Conservation (phyloP, 1,139 yeast species). For the Ashbya aceris region DNA sequence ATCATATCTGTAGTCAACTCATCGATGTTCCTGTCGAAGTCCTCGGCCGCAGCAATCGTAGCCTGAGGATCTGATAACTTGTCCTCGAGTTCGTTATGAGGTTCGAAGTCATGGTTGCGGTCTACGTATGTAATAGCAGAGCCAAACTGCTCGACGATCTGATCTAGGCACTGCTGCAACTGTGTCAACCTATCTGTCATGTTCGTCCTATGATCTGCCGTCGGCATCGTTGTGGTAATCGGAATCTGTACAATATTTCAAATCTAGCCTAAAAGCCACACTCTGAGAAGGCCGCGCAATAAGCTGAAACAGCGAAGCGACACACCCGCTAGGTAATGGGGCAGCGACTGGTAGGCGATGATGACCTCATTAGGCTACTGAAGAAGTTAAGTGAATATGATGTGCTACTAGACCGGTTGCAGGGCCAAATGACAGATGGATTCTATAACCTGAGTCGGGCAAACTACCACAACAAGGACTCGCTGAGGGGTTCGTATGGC, state of each 20-base stretch:
- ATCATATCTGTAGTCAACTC: constrained; percentile 79
- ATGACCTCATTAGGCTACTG: constrained; percentile 13
- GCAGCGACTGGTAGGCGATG: constrained; percentile 1
- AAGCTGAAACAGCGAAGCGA: not conserved
- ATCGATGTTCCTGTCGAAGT: constrained; percentile 50
- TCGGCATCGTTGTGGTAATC: too few species aligned
- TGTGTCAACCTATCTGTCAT: constrained; percentile 82
- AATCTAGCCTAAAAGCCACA: not conserved
- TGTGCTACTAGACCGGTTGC: constrained; percentile 23
- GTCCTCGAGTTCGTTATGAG: constrained; percentile 39
- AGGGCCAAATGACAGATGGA: constrained; percentile 20
- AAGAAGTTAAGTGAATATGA: constrained; percentile 18
- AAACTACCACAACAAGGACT: constrained; percentile 26
- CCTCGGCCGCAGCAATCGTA: constrained; percentile 36
- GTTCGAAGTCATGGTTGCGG: constrained; percentile 52
- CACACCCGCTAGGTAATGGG: too few species aligned
- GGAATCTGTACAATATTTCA: too few species aligned
- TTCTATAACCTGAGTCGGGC: constrained; percentile 24
- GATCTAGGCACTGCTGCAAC: constrained; percentile 84
- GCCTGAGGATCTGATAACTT: constrained; percentile 42
- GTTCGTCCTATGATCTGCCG: too few species aligned
- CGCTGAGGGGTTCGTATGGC: constrained; percentile 26
- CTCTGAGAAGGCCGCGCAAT: not conserved
- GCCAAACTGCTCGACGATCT: constrained; percentile 82
- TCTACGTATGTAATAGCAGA: constrained; percentile 85